Evolutionary conservation across 352 stramenopile genomes (phyloP).

Genomic region (Pythium dissotocum): DNA sequence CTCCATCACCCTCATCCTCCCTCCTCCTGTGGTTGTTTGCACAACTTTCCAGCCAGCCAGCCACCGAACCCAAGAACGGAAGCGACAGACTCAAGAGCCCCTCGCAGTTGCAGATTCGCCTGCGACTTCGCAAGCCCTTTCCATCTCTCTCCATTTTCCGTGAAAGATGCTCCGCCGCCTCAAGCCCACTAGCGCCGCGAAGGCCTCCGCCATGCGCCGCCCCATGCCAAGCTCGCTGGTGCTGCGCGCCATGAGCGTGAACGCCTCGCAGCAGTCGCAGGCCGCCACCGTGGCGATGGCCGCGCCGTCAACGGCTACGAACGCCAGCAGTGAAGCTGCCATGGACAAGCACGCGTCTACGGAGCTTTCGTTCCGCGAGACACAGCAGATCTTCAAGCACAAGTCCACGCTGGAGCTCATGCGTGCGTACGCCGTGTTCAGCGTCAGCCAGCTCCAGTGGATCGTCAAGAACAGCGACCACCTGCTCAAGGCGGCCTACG

Average conservation of each 20-base stretch:
- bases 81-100: neutral
- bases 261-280: constrained; percentile 22
- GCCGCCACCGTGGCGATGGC: constrained; percentile 27
- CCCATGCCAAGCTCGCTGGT: constrained; percentile 9
- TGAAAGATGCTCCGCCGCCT: constrained; percentile 25
- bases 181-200: constrained; percentile 6
- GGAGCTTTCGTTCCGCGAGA: constrained; percentile 69
- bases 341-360: constrained; percentile 11
- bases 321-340: neutral
- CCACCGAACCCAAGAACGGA: neutral
- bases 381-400: constrained; percentile 79
- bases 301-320: constrained; percentile 2
- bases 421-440: constrained; percentile 87
- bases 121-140: neutral
- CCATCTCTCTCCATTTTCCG: neutral
- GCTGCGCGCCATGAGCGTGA: constrained; percentile 30
- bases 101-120: constrained; percentile 2
- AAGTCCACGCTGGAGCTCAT: constrained; percentile 88
- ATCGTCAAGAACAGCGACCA: constrained; percentile 89
- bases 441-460: constrained; percentile 79
- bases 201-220: constrained; percentile 19
- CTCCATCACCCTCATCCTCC: too few relatives aligned
- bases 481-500: constrained; percentile 83
- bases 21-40: neutral
- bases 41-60: neutral